Percentiles rank a stretch among this genome's conserved stretches.
phyloP scores from a whole-genome alignment of 306 rosid species.

The Medicago truncatula region DNA sequence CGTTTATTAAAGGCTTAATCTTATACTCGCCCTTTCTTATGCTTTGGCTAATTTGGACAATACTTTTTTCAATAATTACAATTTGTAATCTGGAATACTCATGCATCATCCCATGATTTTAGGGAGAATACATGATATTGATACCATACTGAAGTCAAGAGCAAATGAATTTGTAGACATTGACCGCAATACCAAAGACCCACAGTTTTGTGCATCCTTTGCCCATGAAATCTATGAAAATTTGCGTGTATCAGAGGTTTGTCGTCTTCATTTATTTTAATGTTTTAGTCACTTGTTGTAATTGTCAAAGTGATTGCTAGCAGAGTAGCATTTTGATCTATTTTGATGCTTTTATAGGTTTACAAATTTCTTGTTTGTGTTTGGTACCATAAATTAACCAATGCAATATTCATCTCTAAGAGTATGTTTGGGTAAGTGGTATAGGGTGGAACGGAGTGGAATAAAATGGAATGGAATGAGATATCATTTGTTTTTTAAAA shows the following conservation, averaged over 20 bases:
- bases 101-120: conserved; percentile 26
- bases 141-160: conserved; percentile 31
- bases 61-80: conserved; percentile 7
- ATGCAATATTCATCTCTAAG: neutral
- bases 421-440: neutral
- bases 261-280: conserved; percentile 18
- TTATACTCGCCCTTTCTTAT: neutral
- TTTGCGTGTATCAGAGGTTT: conserved; percentile 67
- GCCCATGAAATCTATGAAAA: conserved; percentile 57
- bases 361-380: neutral
- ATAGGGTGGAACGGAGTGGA: neutral
- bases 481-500: neutral
- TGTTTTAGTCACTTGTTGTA: conserved; percentile 19
- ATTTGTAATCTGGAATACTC: conserved; percentile 25
- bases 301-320: conserved; percentile 3
- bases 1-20: conserved; percentile 35
- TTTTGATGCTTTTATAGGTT: neutral
- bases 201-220: conserved; percentile 56
- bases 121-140: conserved; percentile 44
- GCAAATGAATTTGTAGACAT: conserved; percentile 46
- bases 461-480: neutral
- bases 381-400: conserved; percentile 15
- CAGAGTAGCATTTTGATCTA: conserved; percentile 7
- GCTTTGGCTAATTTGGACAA: conserved; percentile 24
- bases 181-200: conserved; percentile 51